Conservation (phyloP, 768 basidiomycete genomes). For the Tephrocybe sp. region DNA sequence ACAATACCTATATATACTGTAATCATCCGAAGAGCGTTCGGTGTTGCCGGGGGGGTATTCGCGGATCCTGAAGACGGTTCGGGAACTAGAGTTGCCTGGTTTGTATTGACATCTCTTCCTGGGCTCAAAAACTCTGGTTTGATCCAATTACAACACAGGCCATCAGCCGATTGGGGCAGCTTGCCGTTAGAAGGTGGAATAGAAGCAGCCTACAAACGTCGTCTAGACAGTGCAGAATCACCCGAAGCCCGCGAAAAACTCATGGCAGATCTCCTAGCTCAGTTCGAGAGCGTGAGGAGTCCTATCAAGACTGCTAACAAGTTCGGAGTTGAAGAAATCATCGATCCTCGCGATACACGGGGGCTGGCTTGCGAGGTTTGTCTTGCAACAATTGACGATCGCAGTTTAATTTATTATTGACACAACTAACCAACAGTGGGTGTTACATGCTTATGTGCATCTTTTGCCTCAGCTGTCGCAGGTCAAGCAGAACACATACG, state of each 20-base stretch:
- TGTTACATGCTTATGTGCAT: conserved; percentile 28
- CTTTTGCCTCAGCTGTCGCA: conserved; percentile 32
- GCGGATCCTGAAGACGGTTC: conserved; percentile 34
- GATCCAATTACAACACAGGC: conserved; percentile 24
- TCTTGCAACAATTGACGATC: conserved; percentile 1
- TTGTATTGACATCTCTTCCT: conserved; percentile 4
- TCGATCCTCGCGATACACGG: conserved; percentile 39
- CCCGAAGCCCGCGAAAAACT: conserved; percentile 31
- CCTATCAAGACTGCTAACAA: conserved; percentile 37
- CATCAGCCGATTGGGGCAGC: conserved; percentile 41
- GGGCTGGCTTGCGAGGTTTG: conserved; percentile 35
- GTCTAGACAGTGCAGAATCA: conserved; percentile 28
- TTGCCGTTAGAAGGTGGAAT: conserved; percentile 40
- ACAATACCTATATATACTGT: conserved; percentile 36
- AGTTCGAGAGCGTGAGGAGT: conserved; percentile 36
- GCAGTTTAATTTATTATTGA: neutral
- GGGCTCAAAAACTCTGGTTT: too few relatives aligned
- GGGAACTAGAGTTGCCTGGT: conserved; percentile 37
- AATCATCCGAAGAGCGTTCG: conserved; percentile 36
- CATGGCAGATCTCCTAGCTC: conserved; percentile 30
- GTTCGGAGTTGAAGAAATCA: conserved; percentile 41
- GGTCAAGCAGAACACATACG: conserved; percentile 25
- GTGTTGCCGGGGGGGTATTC: conserved; percentile 38
- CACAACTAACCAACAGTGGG: conserved; percentile 27
- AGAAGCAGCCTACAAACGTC: conserved; percentile 40